A percentile compares a stretch with the other conserved stretches of the same genome.
Evolutionary conservation across 176 grass and related monocot species (phyloP).

Genomic region (Zoysia pacifica): DNA sequence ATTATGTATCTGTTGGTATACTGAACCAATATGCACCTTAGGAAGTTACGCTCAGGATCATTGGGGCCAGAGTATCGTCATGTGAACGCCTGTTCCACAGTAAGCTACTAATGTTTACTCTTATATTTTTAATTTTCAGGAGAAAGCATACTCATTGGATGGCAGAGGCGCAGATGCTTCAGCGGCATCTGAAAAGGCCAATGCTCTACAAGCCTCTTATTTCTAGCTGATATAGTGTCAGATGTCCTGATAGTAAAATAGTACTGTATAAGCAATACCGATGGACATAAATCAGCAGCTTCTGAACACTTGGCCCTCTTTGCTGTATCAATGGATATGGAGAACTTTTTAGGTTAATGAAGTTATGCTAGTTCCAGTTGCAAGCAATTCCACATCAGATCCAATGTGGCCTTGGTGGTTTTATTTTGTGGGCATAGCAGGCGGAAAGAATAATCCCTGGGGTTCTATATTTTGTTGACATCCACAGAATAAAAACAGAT

Average conservation of each 20-base stretch:
- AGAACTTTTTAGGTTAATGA: too few relatives aligned
- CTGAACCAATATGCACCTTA: neutral
- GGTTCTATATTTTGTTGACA: too few relatives aligned
- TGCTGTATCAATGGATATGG: too few relatives aligned
- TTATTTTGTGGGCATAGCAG: too few relatives aligned
- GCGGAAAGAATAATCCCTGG: too few relatives aligned
- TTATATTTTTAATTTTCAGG: conserved; percentile 36
- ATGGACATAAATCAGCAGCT: too few relatives aligned
- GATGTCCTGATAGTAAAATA: neutral
- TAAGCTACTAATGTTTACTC: neutral
- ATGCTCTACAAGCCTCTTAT: conserved; percentile 44
- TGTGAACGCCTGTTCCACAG: neutral
- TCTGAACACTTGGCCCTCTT: too few relatives aligned
- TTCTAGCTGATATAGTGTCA: conserved; percentile 6
- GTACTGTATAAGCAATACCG: neutral
- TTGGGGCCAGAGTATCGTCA: neutral
- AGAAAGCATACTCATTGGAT: conserved; percentile 47
- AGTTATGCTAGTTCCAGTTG: too few relatives aligned
- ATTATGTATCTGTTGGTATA: neutral
- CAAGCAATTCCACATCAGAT: too few relatives aligned
- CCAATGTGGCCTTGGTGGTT: too few relatives aligned
- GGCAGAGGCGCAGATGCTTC: conserved; percentile 49
- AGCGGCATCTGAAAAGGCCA: conserved; percentile 43
- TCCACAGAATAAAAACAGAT: too few relatives aligned
- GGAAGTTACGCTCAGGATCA: neutral